Evolutionary conservation across 371 early-diverging fungal species (phyloP).

Genomic region (Mortierella polycephala): DNA sequence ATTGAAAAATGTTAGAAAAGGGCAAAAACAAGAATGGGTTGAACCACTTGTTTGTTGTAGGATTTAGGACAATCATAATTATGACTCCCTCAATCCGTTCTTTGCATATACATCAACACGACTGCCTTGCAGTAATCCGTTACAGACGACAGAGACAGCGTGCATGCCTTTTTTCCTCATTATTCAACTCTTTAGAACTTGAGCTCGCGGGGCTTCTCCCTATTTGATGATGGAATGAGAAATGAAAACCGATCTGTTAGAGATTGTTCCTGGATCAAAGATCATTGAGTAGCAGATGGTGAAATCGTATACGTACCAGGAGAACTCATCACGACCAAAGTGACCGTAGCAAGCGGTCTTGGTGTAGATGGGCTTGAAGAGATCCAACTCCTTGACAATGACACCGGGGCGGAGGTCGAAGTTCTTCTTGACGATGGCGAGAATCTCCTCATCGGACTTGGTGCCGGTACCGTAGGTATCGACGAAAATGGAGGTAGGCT

Average conservation of each 20-base stretch:
- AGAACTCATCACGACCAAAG: slow-evolving; percentile 97
- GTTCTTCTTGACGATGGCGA: slow-evolving; percentile 96
- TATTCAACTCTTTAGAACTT: slow-evolving; percentile 70
- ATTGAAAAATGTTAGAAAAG: slow-evolving; percentile 15
- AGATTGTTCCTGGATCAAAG: not conserved
- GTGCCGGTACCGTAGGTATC: slow-evolving; percentile 97
- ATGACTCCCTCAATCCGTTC: slow-evolving; percentile 20
- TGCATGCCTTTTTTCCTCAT: slow-evolving; percentile 34
- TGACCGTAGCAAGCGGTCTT: slow-evolving; percentile 99
- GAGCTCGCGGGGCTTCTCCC: slow-evolving; percentile 96
- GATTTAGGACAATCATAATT: slow-evolving; percentile 13
- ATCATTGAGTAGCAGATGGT: not conserved
- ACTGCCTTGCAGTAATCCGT: not conserved
- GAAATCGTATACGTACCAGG: slow-evolving; percentile 63
- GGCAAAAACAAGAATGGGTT: slow-evolving; percentile 43
- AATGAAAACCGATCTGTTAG: slow-evolving; percentile 55
- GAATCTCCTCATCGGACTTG: slow-evolving; percentile 90
- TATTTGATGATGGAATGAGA: slow-evolving; percentile 84
- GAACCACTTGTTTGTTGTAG: slow-evolving; percentile 46
- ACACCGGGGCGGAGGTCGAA: slow-evolving; percentile 98
- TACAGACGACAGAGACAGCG: not conserved
- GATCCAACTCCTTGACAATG: slow-evolving; percentile 97
- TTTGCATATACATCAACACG: slow-evolving; percentile 32
- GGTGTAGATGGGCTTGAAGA: slow-evolving; percentile 98
- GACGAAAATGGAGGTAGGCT: slow-evolving; percentile 97